Evolutionary conservation across 768 basidiomycete species (phyloP).

Genomic region (Artomyces pyxidatus): DNA sequence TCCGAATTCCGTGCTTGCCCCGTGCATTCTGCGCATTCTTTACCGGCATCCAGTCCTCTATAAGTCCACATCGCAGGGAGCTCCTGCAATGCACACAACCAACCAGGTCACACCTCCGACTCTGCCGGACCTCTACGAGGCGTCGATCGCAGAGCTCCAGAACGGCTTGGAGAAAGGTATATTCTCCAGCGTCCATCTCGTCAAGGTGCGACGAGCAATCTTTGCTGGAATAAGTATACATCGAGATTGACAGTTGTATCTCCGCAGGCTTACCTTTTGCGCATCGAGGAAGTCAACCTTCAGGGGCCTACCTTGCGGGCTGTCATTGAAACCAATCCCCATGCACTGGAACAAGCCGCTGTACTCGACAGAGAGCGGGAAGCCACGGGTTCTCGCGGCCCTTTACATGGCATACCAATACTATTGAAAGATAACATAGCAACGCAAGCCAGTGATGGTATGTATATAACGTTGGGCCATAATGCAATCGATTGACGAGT

Average conservation of each 20-base stretch:
- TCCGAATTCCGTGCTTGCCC: too few species aligned
- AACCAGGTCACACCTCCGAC: too few species aligned
- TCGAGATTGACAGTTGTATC: neutral
- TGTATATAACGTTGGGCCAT: constrained; percentile 28
- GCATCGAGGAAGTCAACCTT: constrained; percentile 37
- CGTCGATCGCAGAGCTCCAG: constrained; percentile 31
- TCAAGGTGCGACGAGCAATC: constrained; percentile 23
- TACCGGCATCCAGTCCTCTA: too few species aligned
- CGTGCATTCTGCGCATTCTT: too few species aligned
- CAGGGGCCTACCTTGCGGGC: constrained; percentile 31
- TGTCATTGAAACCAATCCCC: constrained; percentile 32
- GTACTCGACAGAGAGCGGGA: constrained; percentile 22
- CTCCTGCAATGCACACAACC: too few species aligned
- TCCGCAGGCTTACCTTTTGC: constrained; percentile 31
- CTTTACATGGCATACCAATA: constrained; percentile 28
- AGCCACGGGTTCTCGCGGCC: constrained; percentile 19
- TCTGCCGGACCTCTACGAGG: constrained; percentile 35
- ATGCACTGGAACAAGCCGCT: constrained; percentile 28
- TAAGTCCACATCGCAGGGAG: too few species aligned
- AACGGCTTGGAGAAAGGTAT: constrained; percentile 26
- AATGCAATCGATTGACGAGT: constrained; percentile 44
- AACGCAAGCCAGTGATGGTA: constrained; percentile 23
- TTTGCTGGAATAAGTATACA: neutral
- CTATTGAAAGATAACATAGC: constrained; percentile 31
- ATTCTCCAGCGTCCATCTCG: constrained; percentile 34